Evolutionary conservation across 352 stramenopile genomes (phyloP), one percentile per base, ranked within the genome.

Genomic region (Phytopythium helicoides): DNA sequence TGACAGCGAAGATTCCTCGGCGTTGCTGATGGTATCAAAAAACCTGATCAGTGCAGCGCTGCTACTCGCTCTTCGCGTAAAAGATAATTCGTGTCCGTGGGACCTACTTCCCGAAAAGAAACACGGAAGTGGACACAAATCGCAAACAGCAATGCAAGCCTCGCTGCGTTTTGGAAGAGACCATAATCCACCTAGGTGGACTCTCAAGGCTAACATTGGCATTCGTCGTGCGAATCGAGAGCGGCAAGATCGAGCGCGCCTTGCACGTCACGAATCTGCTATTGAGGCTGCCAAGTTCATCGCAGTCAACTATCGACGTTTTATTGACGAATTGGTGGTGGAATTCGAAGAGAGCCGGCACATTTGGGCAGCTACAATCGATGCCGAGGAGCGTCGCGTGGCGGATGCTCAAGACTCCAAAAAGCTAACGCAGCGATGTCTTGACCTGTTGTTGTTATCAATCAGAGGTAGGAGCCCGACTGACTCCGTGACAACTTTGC

Each of bases 161-260:
- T 49, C 44, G 8, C 44, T 49, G 3, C 15, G 37, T 9, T 10
- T 25, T 12, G 16, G 3, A 8, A n/a, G 45, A 18, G 56, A 66
- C 14, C 66, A 56, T 10, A 47, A 49, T 12, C 73, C 69, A 19
- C 76, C 81, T 14, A 76, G 81, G 19, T 89, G 79, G 74, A 56
- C 89, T 37, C 59, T 89, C 38, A 92, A 92, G 51, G 62, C 63
- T 7, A 83, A 61, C 23, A 6, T 61, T 15, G 53, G 66, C 6
- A 81, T 87, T 38, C 81, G 87, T 45, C 67, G 68, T 3, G 54
- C 75, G 18, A 92, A 89, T 33, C 64, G 70, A 10, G 68, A 82
- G 58, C 71, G 75, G 18, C 33, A 86, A 25, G 66, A 63, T 4
- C 52, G 62, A 14, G 28, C 78, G 15, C 66, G 77, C 5, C 60